A percentile compares a stretch with the other conserved stretches of the same genome.
Conservation (phyloP, 257 asterid species). For the Solanum corneliomulleri region DNA sequence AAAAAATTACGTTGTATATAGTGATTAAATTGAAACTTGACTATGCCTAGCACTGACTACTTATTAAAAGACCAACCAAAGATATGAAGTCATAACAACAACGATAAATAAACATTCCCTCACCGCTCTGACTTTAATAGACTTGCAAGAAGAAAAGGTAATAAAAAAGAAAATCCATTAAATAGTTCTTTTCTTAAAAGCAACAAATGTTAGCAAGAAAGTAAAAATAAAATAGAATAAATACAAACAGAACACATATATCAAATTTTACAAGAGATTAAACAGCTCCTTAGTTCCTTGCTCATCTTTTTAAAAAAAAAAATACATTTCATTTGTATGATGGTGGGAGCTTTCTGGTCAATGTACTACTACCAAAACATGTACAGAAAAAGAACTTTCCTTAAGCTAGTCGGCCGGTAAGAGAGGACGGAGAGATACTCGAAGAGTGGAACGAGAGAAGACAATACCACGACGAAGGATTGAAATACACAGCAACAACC, state of each 20-base stretch:
- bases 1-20: too few relatives aligned
- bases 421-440: not conserved
- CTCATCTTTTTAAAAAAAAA: not conserved
- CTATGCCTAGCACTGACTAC: not conserved
- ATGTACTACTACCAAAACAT: not conserved
- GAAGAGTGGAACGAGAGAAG: not conserved
- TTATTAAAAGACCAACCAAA: not conserved
- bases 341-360: not conserved
- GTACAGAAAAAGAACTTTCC: not conserved
- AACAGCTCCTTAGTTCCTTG: not conserved
- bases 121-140: not conserved
- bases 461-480: not conserved
- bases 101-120: not conserved
- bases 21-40: not conserved
- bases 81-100: not conserved
- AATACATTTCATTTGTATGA: not conserved
- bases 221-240: not conserved
- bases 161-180: not conserved
- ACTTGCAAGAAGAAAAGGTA: not conserved
- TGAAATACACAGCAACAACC: not conserved
- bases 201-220: not conserved
- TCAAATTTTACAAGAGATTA: not conserved
- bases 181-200: not conserved
- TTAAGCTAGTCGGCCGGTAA: not conserved
- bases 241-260: not conserved